Percentiles rank a stretch among this genome's conserved stretches.
Evolutionary conservation across 1,139 yeast species (phyloP).

Genomic region (Waltiozyma sp.): DNA sequence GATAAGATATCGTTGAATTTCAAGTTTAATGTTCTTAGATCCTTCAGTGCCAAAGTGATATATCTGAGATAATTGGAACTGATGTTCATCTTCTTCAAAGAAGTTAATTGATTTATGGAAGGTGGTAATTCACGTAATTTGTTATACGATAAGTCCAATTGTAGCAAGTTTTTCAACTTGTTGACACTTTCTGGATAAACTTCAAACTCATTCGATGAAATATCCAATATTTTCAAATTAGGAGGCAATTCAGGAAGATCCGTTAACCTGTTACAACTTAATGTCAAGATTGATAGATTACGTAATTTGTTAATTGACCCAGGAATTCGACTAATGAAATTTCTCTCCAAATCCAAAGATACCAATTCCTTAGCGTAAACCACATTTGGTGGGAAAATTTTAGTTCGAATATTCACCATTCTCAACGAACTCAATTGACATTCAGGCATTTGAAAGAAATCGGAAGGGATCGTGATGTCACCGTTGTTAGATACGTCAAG

Average conservation of each 20-base stretch:
- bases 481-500: constrained; percentile 85
- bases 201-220: constrained; percentile 72
- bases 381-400: constrained; percentile 63
- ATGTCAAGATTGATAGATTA: constrained; percentile 43
- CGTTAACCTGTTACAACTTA: constrained; percentile 65
- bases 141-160: constrained; percentile 78
- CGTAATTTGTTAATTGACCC: constrained; percentile 40
- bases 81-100: constrained; percentile 58
- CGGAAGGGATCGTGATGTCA: constrained; percentile 71
- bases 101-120: constrained; percentile 46
- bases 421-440: constrained; percentile 55
- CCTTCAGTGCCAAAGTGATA: constrained; percentile 32
- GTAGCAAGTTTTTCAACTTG: constrained; percentile 45
- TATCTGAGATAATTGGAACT: constrained; percentile 61
- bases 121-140: constrained; percentile 50
- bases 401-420: constrained; percentile 65
- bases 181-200: constrained; percentile 63
- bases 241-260: constrained; percentile 52
- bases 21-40: constrained; percentile 67
- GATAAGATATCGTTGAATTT: constrained; percentile 62
- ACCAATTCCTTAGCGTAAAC: constrained; percentile 58
- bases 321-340: constrained; percentile 58
- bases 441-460: constrained; percentile 70
- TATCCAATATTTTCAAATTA: constrained; percentile 48
- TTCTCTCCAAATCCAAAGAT: constrained; percentile 70